A percentile compares a stretch with the other conserved stretches of the same genome.
phyloP scores from a whole-genome alignment of 495 filamentous ascomycete species.

The Hyaloscypha variabilis region DNA sequence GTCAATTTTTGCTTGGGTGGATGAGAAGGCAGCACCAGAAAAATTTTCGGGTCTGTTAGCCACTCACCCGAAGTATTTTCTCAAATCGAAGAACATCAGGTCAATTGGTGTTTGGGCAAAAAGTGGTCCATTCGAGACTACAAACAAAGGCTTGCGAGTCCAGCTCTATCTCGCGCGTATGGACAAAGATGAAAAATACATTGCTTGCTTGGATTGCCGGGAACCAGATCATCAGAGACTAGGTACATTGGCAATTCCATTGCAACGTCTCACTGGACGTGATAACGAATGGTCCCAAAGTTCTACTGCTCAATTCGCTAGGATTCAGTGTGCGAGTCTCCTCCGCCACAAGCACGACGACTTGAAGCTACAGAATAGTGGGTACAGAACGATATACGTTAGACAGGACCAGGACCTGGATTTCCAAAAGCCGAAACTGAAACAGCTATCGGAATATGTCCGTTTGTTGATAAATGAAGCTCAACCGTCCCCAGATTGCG shows the following conservation, averaged over 20 bases:
- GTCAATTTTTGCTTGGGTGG: not conserved
- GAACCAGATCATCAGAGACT: not conserved
- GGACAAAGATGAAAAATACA: not conserved
- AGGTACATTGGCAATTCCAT: not conserved
- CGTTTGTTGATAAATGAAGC: conserved; percentile 2
- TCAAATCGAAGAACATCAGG: not conserved
- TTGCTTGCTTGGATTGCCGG: conserved; percentile 3
- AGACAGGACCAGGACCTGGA: conserved; percentile 4
- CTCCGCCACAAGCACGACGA: not conserved
- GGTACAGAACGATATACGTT: conserved; percentile 1
- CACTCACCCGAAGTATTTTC: conserved; percentile 1
- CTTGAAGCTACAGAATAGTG: not conserved
- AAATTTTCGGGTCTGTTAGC: not conserved
- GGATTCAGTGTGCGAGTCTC: conserved; percentile 1
- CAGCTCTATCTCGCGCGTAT: conserved; percentile 2
- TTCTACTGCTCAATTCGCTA: not conserved
- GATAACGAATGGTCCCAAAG: conserved; percentile 5
- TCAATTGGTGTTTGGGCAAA: conserved; percentile 7
- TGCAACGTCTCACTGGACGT: conserved; percentile 3
- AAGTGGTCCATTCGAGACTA: conserved; percentile 1
- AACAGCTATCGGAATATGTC: not conserved
- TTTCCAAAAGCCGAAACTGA: not conserved
- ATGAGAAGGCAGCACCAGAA: conserved; percentile 3
- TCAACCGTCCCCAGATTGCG: conserved; percentile 1
- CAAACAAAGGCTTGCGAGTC: conserved; percentile 1